Evolutionary conservation across 257 asterid species (phyloP).

Genomic region (Rhazya stricta): DNA sequence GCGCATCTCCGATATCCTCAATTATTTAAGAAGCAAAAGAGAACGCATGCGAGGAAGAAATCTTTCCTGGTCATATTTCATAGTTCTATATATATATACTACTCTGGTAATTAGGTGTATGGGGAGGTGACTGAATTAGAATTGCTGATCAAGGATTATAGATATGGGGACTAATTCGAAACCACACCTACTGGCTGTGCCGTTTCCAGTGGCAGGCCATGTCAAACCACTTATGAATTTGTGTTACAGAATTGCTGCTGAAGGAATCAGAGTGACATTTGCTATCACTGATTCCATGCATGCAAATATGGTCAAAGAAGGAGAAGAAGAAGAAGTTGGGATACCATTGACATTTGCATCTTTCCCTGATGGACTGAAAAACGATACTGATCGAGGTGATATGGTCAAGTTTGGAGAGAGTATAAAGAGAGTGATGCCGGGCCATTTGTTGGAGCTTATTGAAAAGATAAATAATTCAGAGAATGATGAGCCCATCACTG

Average conservation of each 20-base stretch:
- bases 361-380: constrained; percentile 27
- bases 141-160: no score
- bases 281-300: constrained; percentile 39
- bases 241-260: constrained; percentile 30
- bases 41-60: no score
- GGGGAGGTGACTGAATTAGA: no score
- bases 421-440: constrained; percentile 13
- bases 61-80: no score
- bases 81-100: no score
- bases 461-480: constrained; percentile 13
- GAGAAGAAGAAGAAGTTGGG: not conserved
- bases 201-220: constrained; percentile 50
- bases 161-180: not conserved
- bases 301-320: not conserved
- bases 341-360: constrained; percentile 16
- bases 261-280: constrained; percentile 43
- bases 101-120: no score
- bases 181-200: constrained; percentile 33
- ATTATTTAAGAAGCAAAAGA: no score
- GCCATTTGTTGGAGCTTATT: constrained; percentile 5
- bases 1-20: no score
- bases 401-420: constrained; percentile 1
- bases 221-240: constrained; percentile 49
- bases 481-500: constrained; percentile 26
- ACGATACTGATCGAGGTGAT: constrained; percentile 17